Evolutionary conservation across 2,329 filamentous ascomycete genomes (phyloP).

Genomic region (Botryotinia narcissicola): DNA sequence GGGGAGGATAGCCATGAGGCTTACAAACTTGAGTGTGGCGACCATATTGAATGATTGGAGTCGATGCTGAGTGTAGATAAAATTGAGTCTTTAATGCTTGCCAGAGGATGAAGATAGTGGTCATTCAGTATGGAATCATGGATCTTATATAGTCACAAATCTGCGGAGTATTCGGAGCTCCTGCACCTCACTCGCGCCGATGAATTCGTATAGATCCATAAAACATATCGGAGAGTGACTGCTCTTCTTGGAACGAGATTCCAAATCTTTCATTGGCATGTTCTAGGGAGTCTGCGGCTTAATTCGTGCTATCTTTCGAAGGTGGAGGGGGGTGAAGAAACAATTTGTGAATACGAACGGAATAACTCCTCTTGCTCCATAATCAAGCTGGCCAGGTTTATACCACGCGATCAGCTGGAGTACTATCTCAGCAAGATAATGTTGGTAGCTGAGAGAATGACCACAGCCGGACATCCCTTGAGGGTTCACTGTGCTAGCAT

Average conservation of each 20-base stretch:
- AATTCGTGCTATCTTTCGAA: neutral
- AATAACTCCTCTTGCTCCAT: neutral
- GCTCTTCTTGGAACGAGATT: neutral
- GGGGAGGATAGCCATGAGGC: neutral
- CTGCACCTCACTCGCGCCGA: neutral
- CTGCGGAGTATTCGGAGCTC: neutral
- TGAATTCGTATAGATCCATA: neutral
- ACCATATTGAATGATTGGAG: neutral
- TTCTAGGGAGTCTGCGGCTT: accelerated
- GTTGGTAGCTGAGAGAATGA: too few species aligned
- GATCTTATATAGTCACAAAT: neutral
- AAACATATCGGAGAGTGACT: neutral
- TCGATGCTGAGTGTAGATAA: neutral
- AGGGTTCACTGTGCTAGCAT: neutral
- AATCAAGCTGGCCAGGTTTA: neutral
- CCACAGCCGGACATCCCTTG: neutral
- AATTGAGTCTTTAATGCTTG: neutral
- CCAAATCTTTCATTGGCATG: neutral
- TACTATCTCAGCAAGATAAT: neutral
- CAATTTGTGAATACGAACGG: neutral
- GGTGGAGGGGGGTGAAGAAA: neutral
- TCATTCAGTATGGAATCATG: neutral
- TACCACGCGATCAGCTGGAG: neutral
- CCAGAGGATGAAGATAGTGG: neutral
- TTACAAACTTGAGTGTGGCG: neutral